These are phyloP conservation scores for Amylocarpus encephaloides DNA, from an alignment of 2,329 filamentous ascomycete species.

Conservation along the genomic window DNA sequence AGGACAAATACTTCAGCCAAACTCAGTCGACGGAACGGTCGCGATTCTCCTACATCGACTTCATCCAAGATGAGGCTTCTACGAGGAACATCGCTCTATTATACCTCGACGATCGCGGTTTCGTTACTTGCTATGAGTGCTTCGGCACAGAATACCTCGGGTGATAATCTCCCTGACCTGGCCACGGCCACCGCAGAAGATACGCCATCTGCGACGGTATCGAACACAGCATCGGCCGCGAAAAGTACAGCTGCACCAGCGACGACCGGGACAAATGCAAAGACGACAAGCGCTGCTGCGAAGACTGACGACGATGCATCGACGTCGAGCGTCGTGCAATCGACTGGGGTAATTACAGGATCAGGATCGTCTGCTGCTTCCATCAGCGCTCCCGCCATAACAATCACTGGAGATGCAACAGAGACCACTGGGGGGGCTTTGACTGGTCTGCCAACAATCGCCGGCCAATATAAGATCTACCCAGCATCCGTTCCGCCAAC, in stretches of 20 bases:
- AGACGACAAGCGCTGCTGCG: background rate
- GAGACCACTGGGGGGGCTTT: slow-evolving; percentile 9
- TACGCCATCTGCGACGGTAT: slow-evolving; percentile 16
- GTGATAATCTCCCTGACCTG: slow-evolving; percentile 15
- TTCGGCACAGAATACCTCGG: slow-evolving; percentile 8
- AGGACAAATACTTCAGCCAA: background rate
- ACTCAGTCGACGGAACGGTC: background rate
- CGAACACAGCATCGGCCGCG: background rate
- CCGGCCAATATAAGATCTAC: slow-evolving; percentile 58
- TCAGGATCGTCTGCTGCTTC: slow-evolving; percentile 10
- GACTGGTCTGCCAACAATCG: slow-evolving; percentile 44
- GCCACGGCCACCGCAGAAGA: slow-evolving; percentile 13
- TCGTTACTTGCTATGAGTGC: slow-evolving; percentile 18
- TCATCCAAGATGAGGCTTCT: slow-evolving; percentile 18
- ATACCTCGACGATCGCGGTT: slow-evolving; percentile 15
- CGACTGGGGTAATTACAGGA: slow-evolving; percentile 13
- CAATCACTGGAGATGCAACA: slow-evolving; percentile 14
- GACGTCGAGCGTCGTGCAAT: slow-evolving; percentile 1
- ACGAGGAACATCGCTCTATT: slow-evolving; percentile 10
- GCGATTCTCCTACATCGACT: background rate
- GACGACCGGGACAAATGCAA: slow-evolving; percentile 1
- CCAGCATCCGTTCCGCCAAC: slow-evolving; percentile 75
- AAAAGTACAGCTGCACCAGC: background rate
- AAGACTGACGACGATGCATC: background rate
- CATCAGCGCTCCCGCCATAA: slow-evolving; percentile 1